phyloP scores from a whole-genome alignment of 2,329 filamentous ascomycete species.

The Daldinia eschscholtzii region DNA sequence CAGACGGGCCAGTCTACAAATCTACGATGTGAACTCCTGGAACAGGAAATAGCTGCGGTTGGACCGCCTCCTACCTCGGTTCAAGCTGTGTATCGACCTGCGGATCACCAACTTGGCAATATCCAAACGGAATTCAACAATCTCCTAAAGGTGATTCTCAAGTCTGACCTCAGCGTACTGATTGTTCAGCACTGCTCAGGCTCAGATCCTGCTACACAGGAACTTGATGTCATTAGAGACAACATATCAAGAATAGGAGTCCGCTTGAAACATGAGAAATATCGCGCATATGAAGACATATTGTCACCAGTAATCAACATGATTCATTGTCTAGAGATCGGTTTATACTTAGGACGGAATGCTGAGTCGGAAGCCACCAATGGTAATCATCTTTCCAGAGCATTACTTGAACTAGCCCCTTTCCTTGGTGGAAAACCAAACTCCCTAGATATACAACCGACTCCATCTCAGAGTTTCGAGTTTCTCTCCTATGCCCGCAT shows the following conservation, averaged over 20 bases:
- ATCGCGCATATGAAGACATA: constrained; percentile 87
- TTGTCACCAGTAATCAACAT: constrained; percentile 82
- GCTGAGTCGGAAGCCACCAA: constrained; percentile 52
- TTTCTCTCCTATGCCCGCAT: constrained; percentile 64
- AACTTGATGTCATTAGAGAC: constrained; percentile 64
- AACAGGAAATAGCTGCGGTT: constrained; percentile 71
- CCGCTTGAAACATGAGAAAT: constrained; percentile 74
- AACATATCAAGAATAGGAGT: constrained; percentile 76
- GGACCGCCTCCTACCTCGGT: constrained; percentile 75
- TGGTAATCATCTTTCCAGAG: constrained; percentile 43
- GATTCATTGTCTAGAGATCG: constrained; percentile 81
- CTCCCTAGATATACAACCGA: constrained; percentile 39
- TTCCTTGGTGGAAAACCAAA: constrained; percentile 65
- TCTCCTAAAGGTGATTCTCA: constrained; percentile 74
- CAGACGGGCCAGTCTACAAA: constrained; percentile 78
- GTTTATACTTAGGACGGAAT: constrained; percentile 72
- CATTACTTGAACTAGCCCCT: constrained; percentile 63
- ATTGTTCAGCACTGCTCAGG: constrained; percentile 54
- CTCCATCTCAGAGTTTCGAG: constrained; percentile 57
- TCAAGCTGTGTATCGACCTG: constrained; percentile 77
- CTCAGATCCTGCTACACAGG: constrained; percentile 55
- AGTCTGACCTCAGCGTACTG: constrained; percentile 58
- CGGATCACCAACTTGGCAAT: constrained; percentile 73
- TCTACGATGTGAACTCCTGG: constrained; percentile 72
- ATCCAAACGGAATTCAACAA: constrained; percentile 88